Conservation (phyloP, 192 early-diverging fungal genomes). For the Backusella macrospora region DNA sequence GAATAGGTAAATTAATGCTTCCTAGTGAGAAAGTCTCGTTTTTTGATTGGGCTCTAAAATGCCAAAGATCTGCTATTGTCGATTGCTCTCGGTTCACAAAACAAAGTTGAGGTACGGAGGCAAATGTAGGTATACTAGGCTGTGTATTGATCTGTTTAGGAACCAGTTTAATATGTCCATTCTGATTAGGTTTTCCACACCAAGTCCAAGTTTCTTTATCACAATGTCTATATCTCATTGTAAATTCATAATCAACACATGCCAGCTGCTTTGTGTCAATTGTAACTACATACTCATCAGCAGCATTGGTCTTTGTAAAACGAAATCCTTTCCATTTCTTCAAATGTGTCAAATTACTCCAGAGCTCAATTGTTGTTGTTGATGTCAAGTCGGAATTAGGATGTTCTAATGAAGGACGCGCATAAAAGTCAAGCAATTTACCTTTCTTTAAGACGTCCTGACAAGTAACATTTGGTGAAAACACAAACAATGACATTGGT, state of each 20-base stretch:
- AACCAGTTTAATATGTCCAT: constrained; percentile 8
- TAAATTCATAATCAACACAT: constrained; percentile 4
- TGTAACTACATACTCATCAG: neutral
- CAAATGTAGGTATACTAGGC: constrained; percentile 6
- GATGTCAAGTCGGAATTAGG: neutral
- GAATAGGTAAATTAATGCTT: neutral
- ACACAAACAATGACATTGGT: neutral
- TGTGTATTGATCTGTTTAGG: neutral
- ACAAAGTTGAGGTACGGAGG: constrained; percentile 4
- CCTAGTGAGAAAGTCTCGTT: neutral
- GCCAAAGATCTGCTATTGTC: neutral
- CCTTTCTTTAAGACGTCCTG: neutral
- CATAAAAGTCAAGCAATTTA: constrained; percentile 6
- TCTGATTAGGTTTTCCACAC: neutral
- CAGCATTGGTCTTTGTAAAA: neutral
- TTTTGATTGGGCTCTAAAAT: constrained; percentile 1
- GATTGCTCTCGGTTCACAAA: neutral
- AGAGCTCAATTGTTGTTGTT: neutral
- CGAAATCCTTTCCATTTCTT: neutral
- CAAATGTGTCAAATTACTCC: neutral
- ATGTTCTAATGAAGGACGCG: neutral
- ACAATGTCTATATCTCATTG: neutral
- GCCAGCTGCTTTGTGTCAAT: neutral
- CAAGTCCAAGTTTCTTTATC: constrained; percentile 2
- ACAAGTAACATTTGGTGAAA: neutral